phyloP scores from a whole-genome alignment of 805 yeast species.

The Nakazawaea siamensis region DNA sequence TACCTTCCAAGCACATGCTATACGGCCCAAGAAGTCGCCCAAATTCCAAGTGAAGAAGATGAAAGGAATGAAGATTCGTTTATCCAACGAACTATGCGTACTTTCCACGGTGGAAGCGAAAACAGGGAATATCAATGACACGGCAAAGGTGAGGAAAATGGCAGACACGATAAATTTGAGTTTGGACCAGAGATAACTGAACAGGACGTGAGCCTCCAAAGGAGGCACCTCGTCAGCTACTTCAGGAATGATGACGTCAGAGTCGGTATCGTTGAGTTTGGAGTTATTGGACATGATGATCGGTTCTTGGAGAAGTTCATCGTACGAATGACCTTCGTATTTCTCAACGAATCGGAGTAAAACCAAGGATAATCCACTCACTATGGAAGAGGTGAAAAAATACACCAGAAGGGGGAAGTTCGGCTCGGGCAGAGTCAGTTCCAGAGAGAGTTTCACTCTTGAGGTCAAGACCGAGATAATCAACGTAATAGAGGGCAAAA shows the following conservation, averaged over 20 bases:
- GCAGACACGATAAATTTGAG: slow-evolving; percentile 57
- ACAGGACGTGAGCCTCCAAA: slow-evolving; percentile 39
- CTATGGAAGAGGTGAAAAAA: slow-evolving; percentile 22
- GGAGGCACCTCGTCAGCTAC: not conserved
- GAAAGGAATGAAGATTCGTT: slow-evolving; percentile 54
- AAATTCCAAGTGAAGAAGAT: slow-evolving; percentile 81
- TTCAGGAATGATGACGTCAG: slow-evolving; percentile 6
- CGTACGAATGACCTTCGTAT: slow-evolving; percentile 14
- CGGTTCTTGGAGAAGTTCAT: slow-evolving; percentile 19
- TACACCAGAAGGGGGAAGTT: slow-evolving; percentile 20
- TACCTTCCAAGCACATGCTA: slow-evolving; percentile 44
- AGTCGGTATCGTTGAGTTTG: slow-evolving; percentile 1
- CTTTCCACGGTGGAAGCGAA: slow-evolving; percentile 72
- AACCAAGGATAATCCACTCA: slow-evolving; percentile 11
- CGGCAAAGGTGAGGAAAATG: slow-evolving; percentile 63
- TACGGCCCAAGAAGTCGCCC: slow-evolving; percentile 80
- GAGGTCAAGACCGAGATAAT: slow-evolving; percentile 39
- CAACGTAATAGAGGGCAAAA: slow-evolving; percentile 71
- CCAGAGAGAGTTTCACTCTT: not conserved
- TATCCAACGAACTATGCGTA: slow-evolving; percentile 24
- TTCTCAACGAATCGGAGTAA: slow-evolving; percentile 16
- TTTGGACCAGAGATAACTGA: slow-evolving; percentile 50
- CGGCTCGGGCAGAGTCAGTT: not conserved
- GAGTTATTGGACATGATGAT: slow-evolving; percentile 12
- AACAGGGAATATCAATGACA: slow-evolving; percentile 80